Base-by-base conservation (phyloP, 164 flowering plant genomes). In the Magnolia officinalis region DNA sequence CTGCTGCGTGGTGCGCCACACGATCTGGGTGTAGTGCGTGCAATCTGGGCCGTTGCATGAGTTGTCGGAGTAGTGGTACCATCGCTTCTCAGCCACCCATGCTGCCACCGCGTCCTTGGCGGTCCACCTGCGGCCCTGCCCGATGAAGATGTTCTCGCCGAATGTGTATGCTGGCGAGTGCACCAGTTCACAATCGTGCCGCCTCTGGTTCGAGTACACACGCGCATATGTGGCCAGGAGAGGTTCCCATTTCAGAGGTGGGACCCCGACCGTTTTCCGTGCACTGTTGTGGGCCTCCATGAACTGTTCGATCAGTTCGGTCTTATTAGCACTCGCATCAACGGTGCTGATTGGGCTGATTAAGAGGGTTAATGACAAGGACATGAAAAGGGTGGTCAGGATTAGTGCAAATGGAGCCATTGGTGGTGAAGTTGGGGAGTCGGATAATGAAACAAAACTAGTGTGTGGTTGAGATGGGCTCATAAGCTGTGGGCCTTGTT, bases 241-340 rank as follows among this genome's bases (percentile, higher is more conserved):
- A 8, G 78, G 76, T 2, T 77, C 78, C 80, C 78, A 82, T 26
- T 10, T 67, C 2, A 82, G 75, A 0, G 82, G 82, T 4, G 78
- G 75, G 50, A 77, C 80, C 1, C 82, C 80, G 2, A 80, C 82
- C 2, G 16, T 64, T 20, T 55, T 13, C 59, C 84, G 61, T 6
- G 84, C 84, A 8, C 7, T n/a, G 67, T 82, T 82, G 65, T 82
- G 84, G 8, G 78, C 78, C 0, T 72, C 77, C 2, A 82, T 3
- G 66, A 82, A 37, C 65, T 82, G 79, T 55, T 76, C 50, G 69
- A 74, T 78, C 59, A 70, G 24, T 71, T 74, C 52, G 24, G 75
- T 63, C 26, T 37, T 37, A 45, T 29, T 31, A 29, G 71, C 11
- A 6, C 8, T 31, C 1, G 71, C 71, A 6, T 37, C 21, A 8